Percentiles rank a stretch among this genome's conserved stretches.
These are phyloP conservation scores for Mycogone perniciosa DNA, from an alignment of 2,329 filamentous ascomycete genomes.

Conservation along the genomic window DNA sequence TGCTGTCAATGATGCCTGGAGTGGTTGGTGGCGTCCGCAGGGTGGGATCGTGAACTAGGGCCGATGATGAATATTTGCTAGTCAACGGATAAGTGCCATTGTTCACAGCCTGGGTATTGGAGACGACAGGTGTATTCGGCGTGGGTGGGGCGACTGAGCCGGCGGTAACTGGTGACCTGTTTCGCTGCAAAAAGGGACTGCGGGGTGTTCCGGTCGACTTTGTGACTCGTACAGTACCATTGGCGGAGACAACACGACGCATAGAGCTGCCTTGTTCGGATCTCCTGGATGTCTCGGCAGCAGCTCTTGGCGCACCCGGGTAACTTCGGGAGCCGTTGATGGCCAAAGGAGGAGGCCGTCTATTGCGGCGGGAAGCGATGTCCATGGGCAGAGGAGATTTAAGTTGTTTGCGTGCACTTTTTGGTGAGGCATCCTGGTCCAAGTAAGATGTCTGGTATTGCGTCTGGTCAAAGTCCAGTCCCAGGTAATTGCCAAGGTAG, in stretches of 20 bases:
- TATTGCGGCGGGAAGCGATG: conserved; percentile 48
- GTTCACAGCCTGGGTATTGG: conserved; percentile 30
- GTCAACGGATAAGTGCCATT: conserved; percentile 31
- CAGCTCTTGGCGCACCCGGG: conserved; percentile 41
- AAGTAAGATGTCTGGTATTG: conserved; percentile 15
- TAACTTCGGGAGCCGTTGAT: conserved; percentile 39
- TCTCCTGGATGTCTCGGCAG: conserved; percentile 40
- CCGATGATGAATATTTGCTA: conserved; percentile 24
- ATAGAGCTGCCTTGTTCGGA: conserved; percentile 42
- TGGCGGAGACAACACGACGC: conserved; percentile 48
- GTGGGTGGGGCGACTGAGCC: conserved; percentile 42
- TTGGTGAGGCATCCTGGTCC: conserved; percentile 14
- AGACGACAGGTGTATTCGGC: conserved; percentile 41
- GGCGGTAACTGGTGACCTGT: conserved; percentile 36
- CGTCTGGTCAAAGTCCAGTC: conserved; percentile 7
- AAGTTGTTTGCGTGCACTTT: conserved; percentile 24
- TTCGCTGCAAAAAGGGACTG: conserved; percentile 36
- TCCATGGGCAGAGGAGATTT: conserved; percentile 47
- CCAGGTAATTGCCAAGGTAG: conserved; percentile 10
- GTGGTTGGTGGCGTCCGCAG: conserved; percentile 50
- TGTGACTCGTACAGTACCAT: conserved; percentile 32
- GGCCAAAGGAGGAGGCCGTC: conserved; percentile 39
- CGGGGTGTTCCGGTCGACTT: conserved; percentile 28
- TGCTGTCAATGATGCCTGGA: conserved; percentile 39
- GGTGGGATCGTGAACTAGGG: conserved; percentile 33